These are phyloP conservation scores for Fusarium tricinctum DNA, from an alignment of 2,329 filamentous ascomycete genomes.

Conservation along the genomic window DNA sequence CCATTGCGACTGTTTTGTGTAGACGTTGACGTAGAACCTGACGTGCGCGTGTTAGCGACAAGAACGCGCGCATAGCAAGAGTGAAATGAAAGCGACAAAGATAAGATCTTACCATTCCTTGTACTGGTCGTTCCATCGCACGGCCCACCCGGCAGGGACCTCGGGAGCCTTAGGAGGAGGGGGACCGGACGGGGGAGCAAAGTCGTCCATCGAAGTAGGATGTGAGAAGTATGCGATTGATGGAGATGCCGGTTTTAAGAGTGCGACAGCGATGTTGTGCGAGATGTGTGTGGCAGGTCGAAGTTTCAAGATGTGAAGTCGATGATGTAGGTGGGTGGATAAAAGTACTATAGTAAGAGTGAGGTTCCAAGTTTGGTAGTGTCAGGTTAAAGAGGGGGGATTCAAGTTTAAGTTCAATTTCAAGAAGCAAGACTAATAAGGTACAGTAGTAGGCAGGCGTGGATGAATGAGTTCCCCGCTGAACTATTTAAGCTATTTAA, in stretches of 20 bases:
- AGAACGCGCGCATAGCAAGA: neutral
- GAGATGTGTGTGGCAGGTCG: constrained; percentile 6
- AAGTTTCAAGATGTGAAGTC: constrained; percentile 19
- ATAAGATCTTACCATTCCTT: constrained; percentile 76
- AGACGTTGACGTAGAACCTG: constrained; percentile 92
- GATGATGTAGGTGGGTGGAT: constrained; percentile 38
- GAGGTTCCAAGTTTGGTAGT: neutral
- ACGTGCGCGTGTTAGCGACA: constrained; percentile 27
- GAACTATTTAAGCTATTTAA: constrained; percentile 43
- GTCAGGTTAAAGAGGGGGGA: constrained; percentile 24
- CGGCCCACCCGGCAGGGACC: constrained; percentile 78
- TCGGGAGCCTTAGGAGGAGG: constrained; percentile 75
- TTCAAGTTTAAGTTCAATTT: constrained; percentile 10
- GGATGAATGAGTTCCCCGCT: neutral
- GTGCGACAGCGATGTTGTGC: neutral
- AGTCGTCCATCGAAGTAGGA: constrained; percentile 64
- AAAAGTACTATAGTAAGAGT: neutral
- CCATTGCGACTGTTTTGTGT: constrained; percentile 93
- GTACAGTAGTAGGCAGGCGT: neutral
- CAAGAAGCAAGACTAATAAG: constrained; percentile 7
- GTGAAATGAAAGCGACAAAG: neutral
- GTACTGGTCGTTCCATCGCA: constrained; percentile 89
- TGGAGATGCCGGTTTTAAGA: constrained; percentile 3
- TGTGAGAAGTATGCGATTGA: constrained; percentile 5
- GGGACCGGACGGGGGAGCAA: constrained; percentile 66